Base-by-base conservation (phyloP, 768 basidiomycete genomes). In the Lentinula sp. region DNA sequence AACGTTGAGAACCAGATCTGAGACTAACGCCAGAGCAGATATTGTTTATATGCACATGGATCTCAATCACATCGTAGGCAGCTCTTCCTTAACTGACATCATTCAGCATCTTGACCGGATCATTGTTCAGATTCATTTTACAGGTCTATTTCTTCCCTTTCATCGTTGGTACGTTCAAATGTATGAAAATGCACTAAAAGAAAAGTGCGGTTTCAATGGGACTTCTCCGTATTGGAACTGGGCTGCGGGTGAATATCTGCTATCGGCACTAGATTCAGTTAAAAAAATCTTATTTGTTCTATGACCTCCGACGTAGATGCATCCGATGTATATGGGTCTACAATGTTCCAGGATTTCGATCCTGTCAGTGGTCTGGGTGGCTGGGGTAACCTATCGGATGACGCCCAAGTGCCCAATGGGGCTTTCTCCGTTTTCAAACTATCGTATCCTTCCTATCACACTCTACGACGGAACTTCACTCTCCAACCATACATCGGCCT, bases 391-490 rank as follows among this genome's bases (percentile, higher is more conserved):
- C 61, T 54, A 9, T 57, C 61, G 3, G 62, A 68, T 57, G 68
- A 69, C 61, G 39, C 37, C 18, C 35, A 61, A 48, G 59, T 65
- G 13, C 54, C 62, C 6, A 53, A 68, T 50, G 74, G 74, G 42
- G 74, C 63, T 4, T 71, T 74, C 63, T 65, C 65, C 13, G 54
- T 60, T 35, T 61, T 71, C 57, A 55, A 61, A 12, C 61, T 71
- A 12, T 63, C 73, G 10, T 76, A 76, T 49, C 74, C 74, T 13
- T 63, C 63, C 18, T 69, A 71, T 36, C 74, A 76, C 63, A 65
- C 52, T 28, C 23, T 75, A 33, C 71, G 75, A 18, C 68, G 75
- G 8, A 72, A 70, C 53, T 76, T 68, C 66, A 72, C 70, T 0
- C 68, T 71, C 8, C 68, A 68, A 57, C 74, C 75, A n/a, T 75